These are phyloP conservation scores for Ustilago tritici DNA, from an alignment of 1,284 basidiomycete genomes.

Conservation along the genomic window DNA sequence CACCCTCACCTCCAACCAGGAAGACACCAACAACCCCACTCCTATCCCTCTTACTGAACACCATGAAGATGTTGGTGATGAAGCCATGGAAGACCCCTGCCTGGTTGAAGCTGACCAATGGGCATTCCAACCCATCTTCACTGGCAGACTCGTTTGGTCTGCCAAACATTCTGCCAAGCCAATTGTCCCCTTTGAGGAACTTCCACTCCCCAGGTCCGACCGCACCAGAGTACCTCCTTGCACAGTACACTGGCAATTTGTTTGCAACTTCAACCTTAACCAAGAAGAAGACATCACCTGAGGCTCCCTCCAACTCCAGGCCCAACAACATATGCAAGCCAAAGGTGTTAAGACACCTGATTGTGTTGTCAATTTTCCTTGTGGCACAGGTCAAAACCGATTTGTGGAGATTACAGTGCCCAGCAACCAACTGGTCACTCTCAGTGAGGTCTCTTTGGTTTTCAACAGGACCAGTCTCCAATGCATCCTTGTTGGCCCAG, in stretches of 20 bases:
- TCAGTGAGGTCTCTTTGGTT: not conserved
- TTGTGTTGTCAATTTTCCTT: not conserved
- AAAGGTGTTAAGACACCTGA: not conserved
- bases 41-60: too few relatives aligned
- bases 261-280: not conserved
- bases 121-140: too few relatives aligned
- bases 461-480: not conserved
- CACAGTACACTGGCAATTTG: conserved; percentile 1
- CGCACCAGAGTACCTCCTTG: not conserved
- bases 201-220: not conserved
- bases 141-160: too few relatives aligned
- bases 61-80: too few relatives aligned
- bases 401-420: not conserved
- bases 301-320: not conserved
- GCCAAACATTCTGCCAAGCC: too few relatives aligned
- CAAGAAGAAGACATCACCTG: not conserved
- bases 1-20: too few relatives aligned
- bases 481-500: not conserved
- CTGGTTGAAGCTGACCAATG: too few relatives aligned
- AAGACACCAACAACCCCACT: too few relatives aligned
- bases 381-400: not conserved
- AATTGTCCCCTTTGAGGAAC: conserved; percentile 3
- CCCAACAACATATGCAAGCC: not conserved
- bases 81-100: too few relatives aligned
- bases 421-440: too few relatives aligned